phyloP scores from a whole-genome alignment of 768 basidiomycete genomes.

The Suillus bovinus region DNA sequence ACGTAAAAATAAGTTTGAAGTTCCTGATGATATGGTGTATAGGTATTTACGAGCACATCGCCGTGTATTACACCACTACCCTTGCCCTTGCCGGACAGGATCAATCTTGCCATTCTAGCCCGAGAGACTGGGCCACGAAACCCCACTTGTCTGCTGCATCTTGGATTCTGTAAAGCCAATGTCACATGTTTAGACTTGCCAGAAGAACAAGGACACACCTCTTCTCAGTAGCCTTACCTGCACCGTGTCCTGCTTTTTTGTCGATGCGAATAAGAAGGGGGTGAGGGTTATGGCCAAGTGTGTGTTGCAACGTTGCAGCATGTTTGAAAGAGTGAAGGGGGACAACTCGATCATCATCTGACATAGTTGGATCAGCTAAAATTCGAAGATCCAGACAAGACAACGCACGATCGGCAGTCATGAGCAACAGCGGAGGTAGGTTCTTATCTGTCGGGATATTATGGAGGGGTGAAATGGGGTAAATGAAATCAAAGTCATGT shows the following conservation, averaged over 20 bases:
- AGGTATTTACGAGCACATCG: neutral
- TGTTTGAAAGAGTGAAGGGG: slow-evolving; percentile 85
- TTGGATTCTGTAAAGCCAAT: slow-evolving; percentile 52
- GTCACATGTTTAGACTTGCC: slow-evolving; percentile 7
- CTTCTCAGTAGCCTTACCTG: slow-evolving; percentile 75
- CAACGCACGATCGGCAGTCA: slow-evolving; percentile 79
- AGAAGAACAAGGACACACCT: slow-evolving; percentile 38
- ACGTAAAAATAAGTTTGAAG: neutral
- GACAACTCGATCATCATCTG: slow-evolving; percentile 87
- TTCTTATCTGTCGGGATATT: slow-evolving; percentile 63
- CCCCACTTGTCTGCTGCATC: slow-evolving; percentile 79
- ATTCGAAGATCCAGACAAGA: neutral
- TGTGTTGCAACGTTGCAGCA: slow-evolving; percentile 75
- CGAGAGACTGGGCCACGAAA: slow-evolving; percentile 69
- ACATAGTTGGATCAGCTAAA: neutral
- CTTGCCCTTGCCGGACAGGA: neutral
- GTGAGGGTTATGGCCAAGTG: slow-evolving; percentile 60
- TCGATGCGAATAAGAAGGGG: slow-evolving; percentile 79
- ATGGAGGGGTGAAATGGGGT: slow-evolving; percentile 78
- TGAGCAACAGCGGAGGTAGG: slow-evolving; percentile 70
- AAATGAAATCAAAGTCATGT: slow-evolving; percentile 82
- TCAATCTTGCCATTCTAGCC: slow-evolving; percentile 40
- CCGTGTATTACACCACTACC: neutral
- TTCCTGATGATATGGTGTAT: neutral
- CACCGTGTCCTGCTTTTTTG: slow-evolving; percentile 79